phyloP scores from a whole-genome alignment of 1,139 yeast species.

The Hanseniaspora sp. region DNA sequence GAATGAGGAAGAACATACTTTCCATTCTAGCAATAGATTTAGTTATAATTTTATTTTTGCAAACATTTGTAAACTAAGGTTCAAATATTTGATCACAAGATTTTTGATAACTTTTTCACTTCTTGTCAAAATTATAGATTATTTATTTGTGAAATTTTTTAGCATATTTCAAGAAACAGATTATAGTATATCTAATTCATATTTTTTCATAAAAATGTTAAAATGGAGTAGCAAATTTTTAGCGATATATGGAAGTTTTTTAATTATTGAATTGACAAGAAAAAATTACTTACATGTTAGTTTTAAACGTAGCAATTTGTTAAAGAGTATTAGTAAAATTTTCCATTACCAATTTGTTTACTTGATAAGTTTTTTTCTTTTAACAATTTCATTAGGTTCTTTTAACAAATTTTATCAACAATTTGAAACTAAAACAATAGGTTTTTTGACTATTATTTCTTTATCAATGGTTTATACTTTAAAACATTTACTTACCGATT shows the following conservation, averaged over 20 bases:
- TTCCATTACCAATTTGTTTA: conserved; percentile 35
- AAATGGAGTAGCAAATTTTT: conserved; percentile 28
- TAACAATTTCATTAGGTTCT: conserved; percentile 18
- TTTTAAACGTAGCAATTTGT: conserved; percentile 43
- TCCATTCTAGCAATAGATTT: conserved; percentile 18
- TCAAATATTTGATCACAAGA: conserved; percentile 32
- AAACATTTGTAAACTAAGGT: conserved; percentile 33
- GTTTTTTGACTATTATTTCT: conserved; percentile 28
- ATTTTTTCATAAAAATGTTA: background rate
- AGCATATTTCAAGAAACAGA: background rate
- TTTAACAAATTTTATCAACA: background rate
- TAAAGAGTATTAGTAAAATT: conserved; percentile 21
- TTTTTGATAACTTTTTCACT: conserved; percentile 31
- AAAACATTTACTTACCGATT: conserved; percentile 47
- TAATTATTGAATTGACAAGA: conserved; percentile 40
- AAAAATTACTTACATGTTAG: conserved; percentile 41
- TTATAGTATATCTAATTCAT: background rate
- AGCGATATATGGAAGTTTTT: conserved; percentile 31
- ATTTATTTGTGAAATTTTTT: conserved; percentile 14
- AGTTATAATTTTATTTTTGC: conserved; percentile 33
- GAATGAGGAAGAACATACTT: conserved; percentile 15
- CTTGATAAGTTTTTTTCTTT: conserved; percentile 48
- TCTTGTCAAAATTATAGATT: conserved; percentile 25
- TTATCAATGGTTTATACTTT: conserved; percentile 41
- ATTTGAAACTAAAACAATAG: conserved; percentile 5